Percentiles rank a stretch among this genome's conserved stretches.
phyloP scores from a whole-genome alignment of 352 stramenopile species.

The Phytophthora sp. region DNA sequence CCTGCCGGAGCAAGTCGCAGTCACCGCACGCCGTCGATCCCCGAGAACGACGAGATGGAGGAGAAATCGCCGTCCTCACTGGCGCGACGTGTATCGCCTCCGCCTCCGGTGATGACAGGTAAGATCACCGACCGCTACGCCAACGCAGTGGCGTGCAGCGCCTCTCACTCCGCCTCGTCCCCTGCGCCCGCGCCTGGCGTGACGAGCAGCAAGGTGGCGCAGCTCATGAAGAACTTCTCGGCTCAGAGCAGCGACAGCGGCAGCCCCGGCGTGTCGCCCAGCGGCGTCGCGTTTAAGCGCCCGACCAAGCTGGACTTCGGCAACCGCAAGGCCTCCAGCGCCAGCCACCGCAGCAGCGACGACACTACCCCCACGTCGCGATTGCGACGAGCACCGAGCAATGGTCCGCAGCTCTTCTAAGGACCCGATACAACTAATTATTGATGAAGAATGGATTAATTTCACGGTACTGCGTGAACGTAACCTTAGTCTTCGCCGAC shows the following conservation, averaged over 20 bases:
- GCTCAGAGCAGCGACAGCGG: slow-evolving; percentile 26
- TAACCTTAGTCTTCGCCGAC: too few relatives aligned
- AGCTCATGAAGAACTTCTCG: slow-evolving; percentile 81
- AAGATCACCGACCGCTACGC: slow-evolving; percentile 63
- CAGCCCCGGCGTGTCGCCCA: slow-evolving; percentile 20
- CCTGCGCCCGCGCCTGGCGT: slow-evolving; percentile 10
- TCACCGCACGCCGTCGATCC: slow-evolving; percentile 25
- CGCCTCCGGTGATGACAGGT: slow-evolving; percentile 9
- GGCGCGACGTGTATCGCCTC: neutral
- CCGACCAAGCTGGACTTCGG: slow-evolving; percentile 50
- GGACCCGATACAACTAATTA: slow-evolving; percentile 36
- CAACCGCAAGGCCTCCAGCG: slow-evolving; percentile 38
- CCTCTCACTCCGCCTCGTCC: slow-evolving; percentile 15
- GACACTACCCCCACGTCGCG: slow-evolving; percentile 5
- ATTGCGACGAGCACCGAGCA: slow-evolving; percentile 14
- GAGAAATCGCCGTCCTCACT: slow-evolving; percentile 22
- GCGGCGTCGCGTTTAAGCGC: slow-evolving; percentile 29
- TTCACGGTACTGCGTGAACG: too few relatives aligned
- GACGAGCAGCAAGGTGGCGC: slow-evolving; percentile 59
- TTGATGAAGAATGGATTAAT: too few relatives aligned
- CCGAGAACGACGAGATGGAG: slow-evolving; percentile 29
- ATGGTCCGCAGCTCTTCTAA: slow-evolving; percentile 8
- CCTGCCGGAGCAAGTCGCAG: slow-evolving; percentile 7
- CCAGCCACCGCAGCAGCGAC: slow-evolving; percentile 30
- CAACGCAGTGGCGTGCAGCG: slow-evolving; percentile 40